phyloP scores from a whole-genome alignment of 2,329 filamentous ascomycete genomes.

The Monilinia vaccinii-corymbosi region DNA sequence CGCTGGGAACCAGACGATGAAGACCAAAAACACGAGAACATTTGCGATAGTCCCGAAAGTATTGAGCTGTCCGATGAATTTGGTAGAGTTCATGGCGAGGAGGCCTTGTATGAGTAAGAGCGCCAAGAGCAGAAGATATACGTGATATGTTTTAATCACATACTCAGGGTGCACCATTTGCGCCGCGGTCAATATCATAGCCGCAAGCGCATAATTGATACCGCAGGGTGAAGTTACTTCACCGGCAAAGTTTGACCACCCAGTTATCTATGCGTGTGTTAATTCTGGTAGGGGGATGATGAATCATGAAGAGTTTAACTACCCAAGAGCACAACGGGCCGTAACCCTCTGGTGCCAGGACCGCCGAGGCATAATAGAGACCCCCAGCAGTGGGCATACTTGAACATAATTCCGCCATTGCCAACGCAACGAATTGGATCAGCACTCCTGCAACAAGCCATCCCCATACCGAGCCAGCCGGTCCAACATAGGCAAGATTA shows the following conservation, averaged over 20 bases:
- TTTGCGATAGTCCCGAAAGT: conserved; percentile 22
- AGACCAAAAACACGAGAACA: conserved; percentile 28
- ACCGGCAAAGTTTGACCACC: conserved; percentile 15
- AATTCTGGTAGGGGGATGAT: neutral
- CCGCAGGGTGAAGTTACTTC: conserved; percentile 13
- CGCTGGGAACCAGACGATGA: conserved; percentile 25
- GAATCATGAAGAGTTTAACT: neutral
- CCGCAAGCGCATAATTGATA: conserved; percentile 30
- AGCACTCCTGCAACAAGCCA: conserved; percentile 58
- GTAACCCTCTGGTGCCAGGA: conserved; percentile 29
- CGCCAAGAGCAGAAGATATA: conserved; percentile 28
- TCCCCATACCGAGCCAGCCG: conserved; percentile 43
- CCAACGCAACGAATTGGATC: conserved; percentile 52
- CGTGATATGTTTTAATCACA: conserved; percentile 28
- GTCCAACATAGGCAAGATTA: conserved; percentile 30
- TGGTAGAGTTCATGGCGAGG: conserved; percentile 30
- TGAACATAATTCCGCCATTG: conserved; percentile 53
- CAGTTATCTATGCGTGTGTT: conserved; percentile 7
- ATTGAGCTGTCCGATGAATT: conserved; percentile 18
- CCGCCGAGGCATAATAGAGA: conserved; percentile 50
- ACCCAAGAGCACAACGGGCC: conserved; percentile 16
- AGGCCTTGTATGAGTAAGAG: conserved; percentile 28
- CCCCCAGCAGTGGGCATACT: conserved; percentile 56
- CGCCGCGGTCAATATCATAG: conserved; percentile 30
- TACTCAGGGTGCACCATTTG: conserved; percentile 30